Evolutionary conservation across 176 grass and related monocot species (phyloP).

Genomic region (Canna indica): DNA sequence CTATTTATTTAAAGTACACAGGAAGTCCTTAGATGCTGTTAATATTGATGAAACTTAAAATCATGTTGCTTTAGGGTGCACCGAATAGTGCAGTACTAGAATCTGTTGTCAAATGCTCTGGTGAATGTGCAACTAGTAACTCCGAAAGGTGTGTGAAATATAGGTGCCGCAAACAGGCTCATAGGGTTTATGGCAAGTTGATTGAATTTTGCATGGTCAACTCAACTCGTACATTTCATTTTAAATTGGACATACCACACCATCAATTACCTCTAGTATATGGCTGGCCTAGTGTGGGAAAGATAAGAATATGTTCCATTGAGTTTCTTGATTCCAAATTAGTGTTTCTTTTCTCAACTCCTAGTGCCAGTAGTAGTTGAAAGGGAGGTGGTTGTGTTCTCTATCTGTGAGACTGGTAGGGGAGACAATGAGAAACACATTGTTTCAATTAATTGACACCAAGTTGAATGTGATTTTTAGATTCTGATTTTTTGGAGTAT

Average conservation of each 20-base stretch:
- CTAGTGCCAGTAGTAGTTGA: slow-evolving; percentile 24
- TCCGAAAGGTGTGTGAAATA: slow-evolving; percentile 5
- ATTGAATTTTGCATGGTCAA: not conserved
- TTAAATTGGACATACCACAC: slow-evolving; percentile 21
- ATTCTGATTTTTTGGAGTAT: too few species aligned
- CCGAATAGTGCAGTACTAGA: slow-evolving; percentile 26
- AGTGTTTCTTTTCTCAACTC: slow-evolving; percentile 67
- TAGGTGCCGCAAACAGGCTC: too few species aligned
- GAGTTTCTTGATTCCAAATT: slow-evolving; percentile 67
- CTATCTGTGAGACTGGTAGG: slow-evolving; percentile 27
- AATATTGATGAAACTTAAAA: slow-evolving; percentile 1
- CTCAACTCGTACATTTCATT: slow-evolving; percentile 17
- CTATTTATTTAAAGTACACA: slow-evolving; percentile 24
- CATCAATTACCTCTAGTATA: slow-evolving; percentile 32
- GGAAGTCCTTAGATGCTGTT: slow-evolving; percentile 36
- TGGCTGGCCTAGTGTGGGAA: slow-evolving; percentile 67
- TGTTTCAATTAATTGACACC: slow-evolving; percentile 12
- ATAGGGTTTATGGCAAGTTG: not conserved
- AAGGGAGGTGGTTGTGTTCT: slow-evolving; percentile 29
- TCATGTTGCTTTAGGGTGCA: not conserved
- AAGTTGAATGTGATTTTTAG: slow-evolving; percentile 9
- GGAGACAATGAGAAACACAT: not conserved
- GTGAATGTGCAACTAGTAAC: slow-evolving; percentile 21
- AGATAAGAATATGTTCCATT: slow-evolving; percentile 36
- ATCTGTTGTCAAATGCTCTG: slow-evolving; percentile 17